Conservation (phyloP, 2,329 filamentous ascomycete genomes). For the Fonsecaea monophora region DNA sequence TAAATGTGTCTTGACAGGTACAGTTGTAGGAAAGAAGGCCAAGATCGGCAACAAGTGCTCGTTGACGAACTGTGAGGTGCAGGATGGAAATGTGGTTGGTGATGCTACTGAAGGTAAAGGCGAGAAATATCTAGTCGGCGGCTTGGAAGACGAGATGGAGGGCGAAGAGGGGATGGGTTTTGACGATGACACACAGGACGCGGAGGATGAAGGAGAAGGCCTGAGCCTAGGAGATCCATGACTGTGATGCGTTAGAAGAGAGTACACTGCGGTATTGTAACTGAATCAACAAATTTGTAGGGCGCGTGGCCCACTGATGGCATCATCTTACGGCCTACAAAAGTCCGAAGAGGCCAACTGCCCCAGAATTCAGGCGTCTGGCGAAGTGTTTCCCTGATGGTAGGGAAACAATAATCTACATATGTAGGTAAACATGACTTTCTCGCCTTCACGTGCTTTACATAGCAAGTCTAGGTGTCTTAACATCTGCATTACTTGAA, state of each 20-base stretch:
- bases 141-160: conserved; percentile 50
- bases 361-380: too few species aligned
- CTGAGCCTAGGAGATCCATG: neutral
- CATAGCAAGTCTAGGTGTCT: too few species aligned
- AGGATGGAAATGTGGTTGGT: conserved; percentile 81
- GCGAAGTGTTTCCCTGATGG: too few species aligned
- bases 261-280: neutral
- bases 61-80: conserved; percentile 90
- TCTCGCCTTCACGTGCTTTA: too few species aligned
- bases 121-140: conserved; percentile 66
- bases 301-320: neutral
- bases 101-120: conserved; percentile 72
- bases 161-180: conserved; percentile 44
- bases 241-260: neutral
- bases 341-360: neutral
- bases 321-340: too few species aligned
- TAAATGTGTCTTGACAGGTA: conserved; percentile 83
- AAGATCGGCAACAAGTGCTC: conserved; percentile 81
- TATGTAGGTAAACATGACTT: too few species aligned
- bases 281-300: neutral
- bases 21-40: conserved; percentile 80
- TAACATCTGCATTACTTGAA: too few species aligned
- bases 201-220: conserved; percentile 23
- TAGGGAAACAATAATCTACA: too few species aligned
- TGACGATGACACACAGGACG: conserved; percentile 38